Evolutionary conservation across 495 filamentous ascomycete genomes (phyloP).

Genomic region (Penicillium soppii): DNA sequence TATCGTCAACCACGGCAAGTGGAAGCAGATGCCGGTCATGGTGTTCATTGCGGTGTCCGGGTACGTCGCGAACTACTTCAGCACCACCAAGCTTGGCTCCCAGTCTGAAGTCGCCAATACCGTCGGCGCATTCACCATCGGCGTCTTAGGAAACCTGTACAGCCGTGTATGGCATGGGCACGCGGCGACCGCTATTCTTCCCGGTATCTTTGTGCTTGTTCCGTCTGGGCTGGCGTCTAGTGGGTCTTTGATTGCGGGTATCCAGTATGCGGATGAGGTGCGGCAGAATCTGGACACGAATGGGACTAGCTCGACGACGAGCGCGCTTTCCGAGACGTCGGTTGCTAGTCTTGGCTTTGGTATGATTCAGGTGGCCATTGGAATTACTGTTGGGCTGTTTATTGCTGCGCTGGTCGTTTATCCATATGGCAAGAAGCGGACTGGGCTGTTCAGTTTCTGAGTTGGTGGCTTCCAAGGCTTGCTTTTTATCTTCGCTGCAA

Average conservation of each 20-base stretch:
- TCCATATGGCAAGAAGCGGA: slow-evolving; percentile 83
- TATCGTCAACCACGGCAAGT: slow-evolving; percentile 86
- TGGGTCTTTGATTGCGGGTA: slow-evolving; percentile 74
- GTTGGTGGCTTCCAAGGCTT: no score
- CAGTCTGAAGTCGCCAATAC: slow-evolving; percentile 83
- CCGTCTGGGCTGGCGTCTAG: slow-evolving; percentile 83
- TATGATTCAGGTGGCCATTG: slow-evolving; percentile 91
- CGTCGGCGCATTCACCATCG: slow-evolving; percentile 82
- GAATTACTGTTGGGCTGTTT: slow-evolving; percentile 88
- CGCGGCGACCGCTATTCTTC: slow-evolving; percentile 85
- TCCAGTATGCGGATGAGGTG: slow-evolving; percentile 75
- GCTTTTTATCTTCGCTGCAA: no score
- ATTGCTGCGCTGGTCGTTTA: slow-evolving; percentile 82
- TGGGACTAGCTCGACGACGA: slow-evolving; percentile 38
- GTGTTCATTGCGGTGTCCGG: slow-evolving; percentile 76
- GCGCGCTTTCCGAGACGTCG: slow-evolving; percentile 39
- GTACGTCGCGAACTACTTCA: slow-evolving; percentile 83
- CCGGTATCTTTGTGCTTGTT: slow-evolving; percentile 92
- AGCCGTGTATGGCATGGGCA: slow-evolving; percentile 77
- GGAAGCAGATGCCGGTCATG: slow-evolving; percentile 87
- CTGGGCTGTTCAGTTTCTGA: slow-evolving; percentile 84
- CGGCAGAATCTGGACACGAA: slow-evolving; percentile 45
- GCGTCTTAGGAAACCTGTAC: slow-evolving; percentile 84
- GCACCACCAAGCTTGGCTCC: slow-evolving; percentile 63
- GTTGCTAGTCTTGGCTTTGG: slow-evolving; percentile 80